phyloP scores from a whole-genome alignment of 2,329 filamentous ascomycete species.

The Aspergillus brunneoviolaceus region DNA sequence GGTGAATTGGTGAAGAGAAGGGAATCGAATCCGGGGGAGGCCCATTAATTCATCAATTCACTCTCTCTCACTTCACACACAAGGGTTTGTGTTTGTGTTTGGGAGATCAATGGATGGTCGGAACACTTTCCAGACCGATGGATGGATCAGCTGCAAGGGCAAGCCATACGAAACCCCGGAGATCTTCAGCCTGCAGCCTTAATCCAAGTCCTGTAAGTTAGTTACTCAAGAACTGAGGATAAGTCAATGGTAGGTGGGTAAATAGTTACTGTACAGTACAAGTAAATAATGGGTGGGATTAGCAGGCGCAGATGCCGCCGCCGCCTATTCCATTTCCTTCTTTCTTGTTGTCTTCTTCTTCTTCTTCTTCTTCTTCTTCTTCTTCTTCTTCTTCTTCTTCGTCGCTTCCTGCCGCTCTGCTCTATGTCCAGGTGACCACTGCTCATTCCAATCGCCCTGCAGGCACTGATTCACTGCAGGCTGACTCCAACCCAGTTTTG shows the following conservation, averaged over 20 bases:
- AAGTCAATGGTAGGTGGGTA: too few species aligned
- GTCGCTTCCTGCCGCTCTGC: background rate
- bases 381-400: too few species aligned
- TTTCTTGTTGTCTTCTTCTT: background rate
- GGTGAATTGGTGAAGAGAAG: constrained; percentile 16
- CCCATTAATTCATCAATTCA: too few species aligned
- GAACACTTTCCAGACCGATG: background rate
- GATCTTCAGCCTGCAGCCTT: constrained; percentile 10
- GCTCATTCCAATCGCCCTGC: background rate
- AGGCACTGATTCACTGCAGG: background rate
- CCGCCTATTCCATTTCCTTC: too few species aligned
- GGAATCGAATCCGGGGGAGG: background rate
- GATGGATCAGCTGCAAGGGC: constrained; percentile 16
- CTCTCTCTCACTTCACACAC: too few species aligned
- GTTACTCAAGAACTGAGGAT: too few species aligned
- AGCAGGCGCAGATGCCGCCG: too few species aligned
- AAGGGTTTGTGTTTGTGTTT: too few species aligned
- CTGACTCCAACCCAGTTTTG: constrained; percentile 3
- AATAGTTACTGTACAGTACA: too few species aligned
- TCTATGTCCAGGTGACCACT: constrained; percentile 1
- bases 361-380: too few species aligned
- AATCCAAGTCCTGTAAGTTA: background rate
- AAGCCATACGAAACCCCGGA: constrained; percentile 5
- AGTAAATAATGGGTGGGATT: too few species aligned
- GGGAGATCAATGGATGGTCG: background rate